Evolutionary conservation across 129 eudicot genomes (phyloP).

Genomic region (Flaveria robusta): DNA sequence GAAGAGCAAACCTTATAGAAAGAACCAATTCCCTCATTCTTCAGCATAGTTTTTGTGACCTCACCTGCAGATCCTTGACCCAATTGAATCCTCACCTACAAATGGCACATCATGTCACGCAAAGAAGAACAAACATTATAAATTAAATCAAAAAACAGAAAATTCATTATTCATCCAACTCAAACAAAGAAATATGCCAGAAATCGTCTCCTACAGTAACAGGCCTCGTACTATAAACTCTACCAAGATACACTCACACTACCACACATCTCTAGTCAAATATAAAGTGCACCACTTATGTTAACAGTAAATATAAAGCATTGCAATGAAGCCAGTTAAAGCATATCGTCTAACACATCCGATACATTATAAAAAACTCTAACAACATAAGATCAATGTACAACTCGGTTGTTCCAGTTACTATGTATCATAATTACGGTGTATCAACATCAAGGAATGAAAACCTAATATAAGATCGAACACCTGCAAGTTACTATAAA

Average conservation of each 20-base stretch:
- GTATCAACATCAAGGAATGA: too few relatives aligned
- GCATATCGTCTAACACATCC: slow-evolving; percentile 15
- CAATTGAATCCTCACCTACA: slow-evolving; percentile 86
- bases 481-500: too few relatives aligned
- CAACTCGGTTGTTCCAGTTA: neutral
- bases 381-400: neutral
- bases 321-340: neutral
- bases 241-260: neutral
- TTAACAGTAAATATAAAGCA: neutral
- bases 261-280: slow-evolving; percentile 8
- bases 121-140: neutral
- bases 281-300: neutral
- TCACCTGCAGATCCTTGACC: slow-evolving; percentile 89
- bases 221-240: neutral
- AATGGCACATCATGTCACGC: slow-evolving; percentile 1
- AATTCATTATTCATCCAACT: slow-evolving; percentile 12
- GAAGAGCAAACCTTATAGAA: slow-evolving; percentile 74
- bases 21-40: slow-evolving; percentile 82
- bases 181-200: too few relatives aligned
- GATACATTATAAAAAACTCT: neutral
- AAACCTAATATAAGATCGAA: too few relatives aligned
- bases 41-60: slow-evolving; percentile 77
- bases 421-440: too few relatives aligned
- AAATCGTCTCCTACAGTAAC: neutral
- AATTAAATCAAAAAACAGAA: slow-evolving; percentile 5